These are phyloP conservation scores for Isatis tinctoria DNA, from an alignment of 345 rosid genomes.

Conservation along the genomic window DNA sequence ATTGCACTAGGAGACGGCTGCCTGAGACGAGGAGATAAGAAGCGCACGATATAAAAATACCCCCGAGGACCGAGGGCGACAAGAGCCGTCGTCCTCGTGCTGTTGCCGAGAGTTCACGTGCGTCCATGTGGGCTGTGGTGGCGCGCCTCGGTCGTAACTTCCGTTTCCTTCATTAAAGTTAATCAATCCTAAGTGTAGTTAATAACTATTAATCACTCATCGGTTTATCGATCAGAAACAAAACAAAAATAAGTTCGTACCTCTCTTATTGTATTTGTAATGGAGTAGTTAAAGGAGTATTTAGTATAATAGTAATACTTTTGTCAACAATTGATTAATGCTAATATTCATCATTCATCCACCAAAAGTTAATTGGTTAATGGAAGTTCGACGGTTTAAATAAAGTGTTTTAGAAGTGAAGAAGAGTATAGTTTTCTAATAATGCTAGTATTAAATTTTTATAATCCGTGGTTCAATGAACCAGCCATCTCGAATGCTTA, in stretches of 20 bases:
- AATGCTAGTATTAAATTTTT: neutral
- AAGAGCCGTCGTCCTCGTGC: constrained; percentile 58
- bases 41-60: constrained; percentile 19
- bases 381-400: neutral
- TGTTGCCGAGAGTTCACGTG: constrained; percentile 45
- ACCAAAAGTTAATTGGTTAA: neutral
- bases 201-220: neutral
- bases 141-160: constrained; percentile 20
- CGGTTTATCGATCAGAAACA: neutral
- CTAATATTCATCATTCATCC: neutral
- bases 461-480: constrained; percentile 20
- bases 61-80: constrained; percentile 13
- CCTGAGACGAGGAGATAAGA: neutral
- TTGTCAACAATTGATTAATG: neutral
- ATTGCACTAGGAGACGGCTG: neutral
- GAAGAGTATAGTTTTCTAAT: neutral
- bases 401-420: neutral
- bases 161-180: constrained; percentile 20
- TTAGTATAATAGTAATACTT: neutral
- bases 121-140: constrained; percentile 45
- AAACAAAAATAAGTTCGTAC: neutral
- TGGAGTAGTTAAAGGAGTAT: neutral
- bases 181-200: constrained; percentile 4
- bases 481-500: constrained; percentile 9
- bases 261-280: neutral